Conservation (phyloP, 257 asterid species). For the Anisodus tanguticus region DNA sequence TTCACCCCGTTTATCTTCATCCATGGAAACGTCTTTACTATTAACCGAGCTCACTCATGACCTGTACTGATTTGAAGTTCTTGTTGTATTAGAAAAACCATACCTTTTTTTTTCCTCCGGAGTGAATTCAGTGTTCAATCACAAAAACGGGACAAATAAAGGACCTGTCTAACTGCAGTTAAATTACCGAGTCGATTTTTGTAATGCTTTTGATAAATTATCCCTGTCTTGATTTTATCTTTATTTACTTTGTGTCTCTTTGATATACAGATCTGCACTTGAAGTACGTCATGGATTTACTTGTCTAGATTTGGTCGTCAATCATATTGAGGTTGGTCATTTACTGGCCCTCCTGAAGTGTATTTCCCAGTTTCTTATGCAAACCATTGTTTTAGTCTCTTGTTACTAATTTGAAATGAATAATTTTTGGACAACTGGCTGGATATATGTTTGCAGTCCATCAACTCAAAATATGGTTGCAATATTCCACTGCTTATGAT, state of each 20-base stretch:
- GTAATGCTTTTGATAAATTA: background rate
- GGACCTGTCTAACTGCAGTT: background rate
- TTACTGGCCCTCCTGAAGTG: background rate
- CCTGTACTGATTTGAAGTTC: conserved; percentile 18
- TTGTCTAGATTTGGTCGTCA: conserved; percentile 70
- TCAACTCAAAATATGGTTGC: conserved; percentile 80
- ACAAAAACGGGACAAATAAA: background rate
- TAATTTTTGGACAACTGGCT: conserved; percentile 36
- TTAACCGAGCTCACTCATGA: background rate
- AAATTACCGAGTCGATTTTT: background rate
- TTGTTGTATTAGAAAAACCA: background rate
- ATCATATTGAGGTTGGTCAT: conserved; percentile 74
- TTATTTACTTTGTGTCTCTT: conserved; percentile 6
- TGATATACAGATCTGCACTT: conserved; percentile 62
- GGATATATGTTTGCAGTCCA: conserved; percentile 53
- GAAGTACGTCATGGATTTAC: conserved; percentile 66
- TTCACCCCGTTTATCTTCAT: background rate
- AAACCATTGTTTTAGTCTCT: conserved; percentile 27
- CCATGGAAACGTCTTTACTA: background rate
- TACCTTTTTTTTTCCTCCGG: background rate
- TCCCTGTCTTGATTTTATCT: background rate
- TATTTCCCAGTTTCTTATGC: conserved; percentile 17
- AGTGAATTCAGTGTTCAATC: background rate
- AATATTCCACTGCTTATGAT: conserved; percentile 75
- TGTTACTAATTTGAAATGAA: conserved; percentile 28